Base-by-base conservation (phyloP, 2,329 filamentous ascomycete species). In the Atkinsonella texensis region DNA sequence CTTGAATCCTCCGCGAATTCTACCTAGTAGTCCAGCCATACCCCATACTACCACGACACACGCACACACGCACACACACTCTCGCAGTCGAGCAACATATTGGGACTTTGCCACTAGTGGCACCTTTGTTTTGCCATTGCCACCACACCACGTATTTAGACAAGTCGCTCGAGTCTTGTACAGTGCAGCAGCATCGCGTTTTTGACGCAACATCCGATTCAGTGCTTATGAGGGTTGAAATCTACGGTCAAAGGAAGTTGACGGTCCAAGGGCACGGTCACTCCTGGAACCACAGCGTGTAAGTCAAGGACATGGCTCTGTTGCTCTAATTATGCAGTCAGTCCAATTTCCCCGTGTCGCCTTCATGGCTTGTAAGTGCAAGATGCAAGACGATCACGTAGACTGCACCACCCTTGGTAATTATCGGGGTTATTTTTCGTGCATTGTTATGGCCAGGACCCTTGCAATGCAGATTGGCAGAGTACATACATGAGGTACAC, bases 111-210 rank as follows among this genome's bases (percentile, higher is more conserved):
- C 35, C 51, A 45, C 18, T 32, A 31, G 33, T 41, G 28, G 11
- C 32, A 2, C 47, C 48, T 44, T 32, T 32, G 45, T 51, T 51
- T 46, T 38, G n/a, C 23, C 49, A 47, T 57, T 52, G 54, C 54
- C 52, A 53, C 53, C 48, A 48, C 50, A 52, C 55, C 32, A 28
- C 31, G 43, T 5, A 28, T 49, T 8, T 28, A 8, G 28, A 49
- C 31, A 15, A 43, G 46, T 32, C 32, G 32, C 45, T 3, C 15
- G 28, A n/a, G 31, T 18, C 20, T 40, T 41, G 15, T 35, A 32
- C 18, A 2, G 17, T 23, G 13, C n/a, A 38, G 35, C 11, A 38
- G 15, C 4, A 38, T 38, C 11, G 12, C 35, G 6, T 13, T 38
- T 12, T 38, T 38, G 35, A 28, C 7, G 28, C 28, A 28, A 28